A percentile compares a stretch with the other conserved stretches of the same genome.
These are phyloP conservation scores for Sicyos baderoa DNA, from an alignment of 306 rosid species.

Conservation along the genomic window DNA sequence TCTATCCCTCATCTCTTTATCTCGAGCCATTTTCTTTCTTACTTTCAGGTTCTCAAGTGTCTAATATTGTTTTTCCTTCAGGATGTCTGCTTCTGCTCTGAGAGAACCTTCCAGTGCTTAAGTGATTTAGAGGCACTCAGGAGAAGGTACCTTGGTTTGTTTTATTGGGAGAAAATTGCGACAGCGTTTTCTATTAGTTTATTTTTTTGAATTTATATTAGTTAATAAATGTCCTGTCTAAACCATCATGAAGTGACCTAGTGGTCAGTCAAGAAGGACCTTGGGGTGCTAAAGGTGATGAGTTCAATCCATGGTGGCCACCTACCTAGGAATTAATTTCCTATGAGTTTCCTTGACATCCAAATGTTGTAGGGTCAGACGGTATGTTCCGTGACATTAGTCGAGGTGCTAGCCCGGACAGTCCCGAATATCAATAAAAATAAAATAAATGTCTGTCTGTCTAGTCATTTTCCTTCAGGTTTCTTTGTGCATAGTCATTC, in stretches of 20 bases:
- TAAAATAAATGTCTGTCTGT: slow-evolving; percentile 23
- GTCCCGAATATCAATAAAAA: too few species aligned
- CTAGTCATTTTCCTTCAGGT: not conserved
- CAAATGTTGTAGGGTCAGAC: too few species aligned
- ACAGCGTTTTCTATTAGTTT: slow-evolving; percentile 30
- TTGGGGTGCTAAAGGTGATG: too few species aligned
- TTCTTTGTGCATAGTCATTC: not conserved
- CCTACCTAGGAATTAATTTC: too few species aligned
- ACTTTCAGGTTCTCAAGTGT: slow-evolving; percentile 52
- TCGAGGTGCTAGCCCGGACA: too few species aligned
- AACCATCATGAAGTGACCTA: too few species aligned
- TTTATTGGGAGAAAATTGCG: slow-evolving; percentile 66
- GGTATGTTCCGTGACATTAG: too few species aligned
- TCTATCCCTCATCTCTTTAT: slow-evolving; percentile 20
- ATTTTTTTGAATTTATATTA: too few species aligned
- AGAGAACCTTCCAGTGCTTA: slow-evolving; percentile 85
- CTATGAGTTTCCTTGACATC: too few species aligned
- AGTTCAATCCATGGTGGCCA: too few species aligned
- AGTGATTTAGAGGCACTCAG: slow-evolving; percentile 82
- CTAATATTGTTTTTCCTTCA: slow-evolving; percentile 89
- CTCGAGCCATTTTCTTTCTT: slow-evolving; percentile 28
- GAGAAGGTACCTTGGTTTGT: slow-evolving; percentile 99
- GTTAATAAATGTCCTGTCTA: too few species aligned
- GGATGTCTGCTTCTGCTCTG: slow-evolving; percentile 74
- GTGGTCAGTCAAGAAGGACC: too few species aligned